A percentile compares a stretch with the other conserved stretches of the same genome.
These are phyloP conservation scores for Coccomyxa sp. DNA, from an alignment of 139 green algal genomes.

Conservation along the genomic window DNA sequence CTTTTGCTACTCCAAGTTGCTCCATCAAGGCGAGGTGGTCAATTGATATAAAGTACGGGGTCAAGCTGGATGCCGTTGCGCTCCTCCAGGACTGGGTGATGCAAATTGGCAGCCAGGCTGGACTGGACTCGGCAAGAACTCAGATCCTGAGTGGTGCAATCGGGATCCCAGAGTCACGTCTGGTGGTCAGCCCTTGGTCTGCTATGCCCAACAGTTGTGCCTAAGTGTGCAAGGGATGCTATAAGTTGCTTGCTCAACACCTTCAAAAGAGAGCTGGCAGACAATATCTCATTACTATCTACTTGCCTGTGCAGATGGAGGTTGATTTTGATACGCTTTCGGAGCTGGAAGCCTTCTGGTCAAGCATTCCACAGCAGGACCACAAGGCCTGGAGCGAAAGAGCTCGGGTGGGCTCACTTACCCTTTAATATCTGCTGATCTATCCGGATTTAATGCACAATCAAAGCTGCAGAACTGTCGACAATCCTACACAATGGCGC, in stretches of 20 bases:
- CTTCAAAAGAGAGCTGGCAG: not conserved
- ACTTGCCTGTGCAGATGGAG: constrained; percentile 44
- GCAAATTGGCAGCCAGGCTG: constrained; percentile 48
- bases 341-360: constrained; percentile 67
- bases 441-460: too few species aligned
- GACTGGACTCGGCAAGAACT: constrained; percentile 42
- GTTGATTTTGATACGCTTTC: constrained; percentile 50
- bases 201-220: too few species aligned
- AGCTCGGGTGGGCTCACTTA: constrained; percentile 8
- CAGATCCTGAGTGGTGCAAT: constrained; percentile 49
- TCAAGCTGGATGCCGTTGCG: constrained; percentile 55
- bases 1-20: too few species aligned
- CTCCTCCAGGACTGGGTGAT: constrained; percentile 73
- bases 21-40: constrained; percentile 19
- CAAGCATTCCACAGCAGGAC: constrained; percentile 34
- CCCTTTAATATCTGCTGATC: too few species aligned
- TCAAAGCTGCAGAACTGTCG: too few species aligned
- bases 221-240: too few species aligned
- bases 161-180: constrained; percentile 50
- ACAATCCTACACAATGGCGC: too few species aligned
- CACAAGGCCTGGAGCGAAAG: constrained; percentile 49
- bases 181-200: constrained; percentile 39
- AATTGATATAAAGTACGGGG: constrained; percentile 50
- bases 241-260: not conserved
- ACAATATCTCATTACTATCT: not conserved